phyloP scores from a whole-genome alignment of 2,329 filamentous ascomycete genomes.

The Sordariomycetes sp. region DNA sequence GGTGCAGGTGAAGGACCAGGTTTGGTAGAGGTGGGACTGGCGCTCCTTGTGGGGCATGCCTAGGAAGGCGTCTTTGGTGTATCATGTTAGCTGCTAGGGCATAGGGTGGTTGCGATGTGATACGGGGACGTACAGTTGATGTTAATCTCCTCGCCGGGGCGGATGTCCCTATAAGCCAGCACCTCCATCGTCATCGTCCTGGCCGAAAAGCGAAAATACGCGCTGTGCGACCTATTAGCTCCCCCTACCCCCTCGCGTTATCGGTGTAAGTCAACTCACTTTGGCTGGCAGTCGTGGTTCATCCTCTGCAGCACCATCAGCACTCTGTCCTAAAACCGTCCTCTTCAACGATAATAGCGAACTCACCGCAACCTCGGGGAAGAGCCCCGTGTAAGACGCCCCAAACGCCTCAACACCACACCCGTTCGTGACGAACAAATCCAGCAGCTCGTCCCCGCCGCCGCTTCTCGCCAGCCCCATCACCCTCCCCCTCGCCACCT shows the following conservation, averaged over 20 bases:
- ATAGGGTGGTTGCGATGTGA: background rate
- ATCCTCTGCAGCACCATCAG: conserved; percentile 14
- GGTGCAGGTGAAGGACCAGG: conserved; percentile 17
- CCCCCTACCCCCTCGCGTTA: background rate
- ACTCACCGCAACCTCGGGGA: conserved; percentile 20
- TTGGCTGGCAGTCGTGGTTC: conserved; percentile 24
- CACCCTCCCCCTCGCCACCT: conserved; percentile 11
- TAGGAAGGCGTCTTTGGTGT: conserved; percentile 12
- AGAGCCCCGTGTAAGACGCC: conserved; percentile 17
- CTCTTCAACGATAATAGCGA: background rate
- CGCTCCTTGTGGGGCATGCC: conserved; percentile 14
- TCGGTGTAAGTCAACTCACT: conserved; percentile 13
- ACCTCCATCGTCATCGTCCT: conserved; percentile 19
- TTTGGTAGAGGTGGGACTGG: conserved; percentile 9
- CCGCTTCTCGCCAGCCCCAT: conserved; percentile 17
- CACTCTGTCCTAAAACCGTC: background rate
- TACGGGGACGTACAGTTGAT: conserved; percentile 21
- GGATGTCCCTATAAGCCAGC: conserved; percentile 20
- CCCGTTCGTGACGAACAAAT: conserved; percentile 21
- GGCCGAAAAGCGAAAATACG: conserved; percentile 19
- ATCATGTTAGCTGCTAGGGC: conserved; percentile 2
- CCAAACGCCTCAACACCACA: conserved; percentile 13
- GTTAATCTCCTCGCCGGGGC: conserved; percentile 21
- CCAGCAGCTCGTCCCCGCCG: conserved; percentile 17
- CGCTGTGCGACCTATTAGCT: conserved; percentile 10